Base-by-base conservation (phyloP, 306 rosid species). In the Ammopiptanthus mongolicus region DNA sequence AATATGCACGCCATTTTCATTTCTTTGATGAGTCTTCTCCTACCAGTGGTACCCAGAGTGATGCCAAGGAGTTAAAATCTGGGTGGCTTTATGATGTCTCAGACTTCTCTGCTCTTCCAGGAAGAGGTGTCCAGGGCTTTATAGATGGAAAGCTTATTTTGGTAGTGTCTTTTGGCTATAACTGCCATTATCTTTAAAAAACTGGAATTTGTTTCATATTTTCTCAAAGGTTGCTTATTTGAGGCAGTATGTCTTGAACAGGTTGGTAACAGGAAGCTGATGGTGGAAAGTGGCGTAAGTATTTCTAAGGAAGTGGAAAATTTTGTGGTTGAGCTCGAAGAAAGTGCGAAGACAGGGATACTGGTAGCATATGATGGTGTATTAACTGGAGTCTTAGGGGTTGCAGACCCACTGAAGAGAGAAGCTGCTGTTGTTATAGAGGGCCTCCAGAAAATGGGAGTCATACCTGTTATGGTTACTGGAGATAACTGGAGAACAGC, bases 401-500 rank as follows among this genome's bases (percentile, higher is more conserved):
- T 92, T 74, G 96, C 98, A n/a, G 98, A 92, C 81, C 96, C 98
- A n/a, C 84, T 90, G 42, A 92, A 92, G 84, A 84, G 98, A 84
- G 98, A 92, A 85, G 94, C 98, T 68, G 81, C 94, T 41, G 86
- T 90, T 18, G 98, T 92, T 61, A 76, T 90, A 22, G 94, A 90
- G 83, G 96, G 98, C 68, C 96, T 92, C 63, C 57, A 52, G 64
- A 92, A 90, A 85, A 90, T 92, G 96, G 96, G 96, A 25, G 82
- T 92, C 57, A 60, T 34, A 28, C 89, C 98, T 10, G 82, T 90
- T 73, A 90, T 92, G 96, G 98, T 92, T 72, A 92, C 98, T 0
- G 98, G 98, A 44, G 98, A 92, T 84, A 92, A 92, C 72, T 87
- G 96, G 94, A 87, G 98, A 87, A 90, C 98, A 1, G 98, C 98